Conservation (phyloP, 805 yeast genomes). For the Candida schatavii region DNA sequence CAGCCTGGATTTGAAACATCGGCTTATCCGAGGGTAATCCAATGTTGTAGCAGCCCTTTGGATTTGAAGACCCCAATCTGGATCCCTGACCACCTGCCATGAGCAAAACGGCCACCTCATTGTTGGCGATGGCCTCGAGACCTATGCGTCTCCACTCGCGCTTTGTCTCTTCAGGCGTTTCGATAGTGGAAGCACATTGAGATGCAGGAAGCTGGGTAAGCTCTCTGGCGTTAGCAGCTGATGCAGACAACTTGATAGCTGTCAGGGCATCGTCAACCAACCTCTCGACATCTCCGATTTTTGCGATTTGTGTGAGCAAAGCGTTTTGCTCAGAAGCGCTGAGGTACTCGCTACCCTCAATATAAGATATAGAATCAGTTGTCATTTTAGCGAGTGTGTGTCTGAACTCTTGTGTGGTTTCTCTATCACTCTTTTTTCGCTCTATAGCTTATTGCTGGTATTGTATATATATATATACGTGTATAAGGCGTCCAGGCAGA, state of each 20-base stretch:
- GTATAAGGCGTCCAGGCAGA: no score
- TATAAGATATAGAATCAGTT: constrained; percentile 1
- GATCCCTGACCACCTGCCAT: constrained; percentile 99
- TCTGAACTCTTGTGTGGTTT: no score
- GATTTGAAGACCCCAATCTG: constrained; percentile 81
- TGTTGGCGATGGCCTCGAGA: constrained; percentile 59
- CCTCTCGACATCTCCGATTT: constrained; percentile 39
- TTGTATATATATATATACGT: no score
- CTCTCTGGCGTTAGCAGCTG: constrained; percentile 15
- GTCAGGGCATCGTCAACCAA: constrained; percentile 41
- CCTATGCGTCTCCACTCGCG: constrained; percentile 53
- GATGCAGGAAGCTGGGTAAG: constrained; percentile 50
- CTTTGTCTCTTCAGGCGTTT: constrained; percentile 29
- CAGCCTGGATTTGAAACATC: constrained; percentile 90
- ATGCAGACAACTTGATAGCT: constrained; percentile 43
- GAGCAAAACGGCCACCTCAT: constrained; percentile 82
- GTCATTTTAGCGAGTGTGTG: no score
- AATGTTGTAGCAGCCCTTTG: constrained; percentile 93
- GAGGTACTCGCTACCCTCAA: constrained; percentile 4
- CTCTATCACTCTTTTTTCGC: no score
- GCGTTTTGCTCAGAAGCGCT: constrained; percentile 22
- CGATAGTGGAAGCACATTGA: constrained; percentile 49
- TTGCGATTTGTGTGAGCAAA: constrained; percentile 41
- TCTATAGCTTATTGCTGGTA: no score
- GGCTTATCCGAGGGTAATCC: constrained; percentile 81